A percentile compares a stretch with the other conserved stretches of the same genome.
These are phyloP conservation scores for Saxophila tyrrhenica DNA, from an alignment of 495 filamentous ascomycete genomes.

Conservation along the genomic window DNA sequence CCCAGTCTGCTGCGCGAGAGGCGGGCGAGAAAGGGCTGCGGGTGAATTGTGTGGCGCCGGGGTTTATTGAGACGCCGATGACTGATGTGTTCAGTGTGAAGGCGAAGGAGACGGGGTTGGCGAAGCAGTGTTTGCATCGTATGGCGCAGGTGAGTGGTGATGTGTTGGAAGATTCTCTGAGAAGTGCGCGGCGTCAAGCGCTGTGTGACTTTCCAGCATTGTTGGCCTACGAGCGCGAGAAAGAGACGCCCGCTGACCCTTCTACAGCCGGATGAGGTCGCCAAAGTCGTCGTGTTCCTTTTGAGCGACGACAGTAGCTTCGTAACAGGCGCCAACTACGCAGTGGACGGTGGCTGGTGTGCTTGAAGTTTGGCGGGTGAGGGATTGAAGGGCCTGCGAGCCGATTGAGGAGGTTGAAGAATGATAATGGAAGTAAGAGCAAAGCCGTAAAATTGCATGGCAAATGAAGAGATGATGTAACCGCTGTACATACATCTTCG, in stretches of 20 bases:
- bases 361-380: slow-evolving; percentile 7
- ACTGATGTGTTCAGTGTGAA: background rate
- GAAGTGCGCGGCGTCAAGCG: too few relatives aligned
- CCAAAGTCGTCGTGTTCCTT: slow-evolving; percentile 23
- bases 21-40: slow-evolving; percentile 42
- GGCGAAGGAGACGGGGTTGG: background rate
- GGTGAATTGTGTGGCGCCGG: slow-evolving; percentile 41
- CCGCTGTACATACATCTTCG: too few relatives aligned
- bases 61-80: slow-evolving; percentile 22
- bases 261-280: slow-evolving; percentile 22
- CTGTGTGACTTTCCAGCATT: too few relatives aligned
- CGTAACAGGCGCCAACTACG: slow-evolving; percentile 20
- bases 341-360: slow-evolving; percentile 24
- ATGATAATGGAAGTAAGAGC: too few relatives aligned
- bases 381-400: too few relatives aligned
- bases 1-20: slow-evolving; percentile 46
- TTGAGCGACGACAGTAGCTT: slow-evolving; percentile 22
- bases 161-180: too few relatives aligned
- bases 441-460: too few relatives aligned
- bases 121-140: background rate
- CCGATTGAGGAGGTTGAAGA: too few relatives aligned
- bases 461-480: too few relatives aligned
- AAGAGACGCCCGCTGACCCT: too few relatives aligned
- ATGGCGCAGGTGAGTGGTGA: too few relatives aligned
- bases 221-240: too few relatives aligned